These are phyloP conservation scores for Pseudonectria foliicola DNA, from an alignment of 2,329 filamentous ascomycete species.

Conservation along the genomic window DNA sequence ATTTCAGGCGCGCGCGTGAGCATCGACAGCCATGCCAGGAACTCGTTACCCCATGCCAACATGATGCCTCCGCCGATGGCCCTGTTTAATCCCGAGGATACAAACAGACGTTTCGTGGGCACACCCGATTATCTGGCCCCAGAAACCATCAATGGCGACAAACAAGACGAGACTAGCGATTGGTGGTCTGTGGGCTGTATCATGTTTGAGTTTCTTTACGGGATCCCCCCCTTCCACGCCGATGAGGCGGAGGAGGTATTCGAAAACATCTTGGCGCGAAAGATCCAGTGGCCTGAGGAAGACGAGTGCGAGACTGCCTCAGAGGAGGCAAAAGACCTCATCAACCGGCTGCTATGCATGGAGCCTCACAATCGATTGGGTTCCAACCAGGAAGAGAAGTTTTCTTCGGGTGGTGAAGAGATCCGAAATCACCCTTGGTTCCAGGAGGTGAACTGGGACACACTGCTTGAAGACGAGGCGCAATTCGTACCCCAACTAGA, in stretches of 20 bases:
- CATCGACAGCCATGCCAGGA: conserved; percentile 27
- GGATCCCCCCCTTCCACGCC: conserved; percentile 89
- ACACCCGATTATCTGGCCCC: conserved; percentile 96
- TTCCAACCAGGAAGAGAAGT: conserved; percentile 78
- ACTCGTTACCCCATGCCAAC: conserved; percentile 41
- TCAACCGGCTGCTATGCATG: conserved; percentile 83
- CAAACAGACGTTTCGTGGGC: conserved; percentile 85
- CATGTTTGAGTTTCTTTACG: conserved; percentile 91
- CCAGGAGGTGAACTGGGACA: conserved; percentile 78
- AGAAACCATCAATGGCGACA: conserved; percentile 90
- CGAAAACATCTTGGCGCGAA: conserved; percentile 85
- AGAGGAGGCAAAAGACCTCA: conserved; percentile 83
- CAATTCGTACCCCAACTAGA: conserved; percentile 90
- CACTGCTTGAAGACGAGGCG: conserved; percentile 86
- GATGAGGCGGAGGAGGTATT: conserved; percentile 88
- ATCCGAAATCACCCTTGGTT: conserved; percentile 91
- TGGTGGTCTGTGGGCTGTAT: conserved; percentile 99
- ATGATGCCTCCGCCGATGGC: conserved; percentile 92
- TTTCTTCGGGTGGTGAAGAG: conserved; percentile 76
- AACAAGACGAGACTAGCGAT: conserved; percentile 96
- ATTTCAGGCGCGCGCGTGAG: conserved; percentile 23
- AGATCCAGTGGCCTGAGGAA: conserved; percentile 87
- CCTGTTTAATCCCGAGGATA: conserved; percentile 91
- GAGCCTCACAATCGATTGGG: conserved; percentile 78
- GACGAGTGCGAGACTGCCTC: conserved; percentile 68